A percentile compares a stretch with the other conserved stretches of the same genome.
Conservation (phyloP, 148 eudicot species). For the Persicaria tinctoria region DNA sequence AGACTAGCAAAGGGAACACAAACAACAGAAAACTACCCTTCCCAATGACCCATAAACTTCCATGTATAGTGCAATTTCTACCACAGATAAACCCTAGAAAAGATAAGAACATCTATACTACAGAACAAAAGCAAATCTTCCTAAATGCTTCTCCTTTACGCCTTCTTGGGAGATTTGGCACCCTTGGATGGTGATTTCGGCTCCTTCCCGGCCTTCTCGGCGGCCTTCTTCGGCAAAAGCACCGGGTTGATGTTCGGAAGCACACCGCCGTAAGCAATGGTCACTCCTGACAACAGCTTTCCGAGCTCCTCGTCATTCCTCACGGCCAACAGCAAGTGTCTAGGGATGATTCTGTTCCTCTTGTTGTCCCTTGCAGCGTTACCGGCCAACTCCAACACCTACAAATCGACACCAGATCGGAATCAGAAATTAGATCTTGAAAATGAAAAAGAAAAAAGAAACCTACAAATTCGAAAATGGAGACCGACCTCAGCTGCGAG, state of each 20-base stretch:
- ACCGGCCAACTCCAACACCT: slow-evolving; percentile 5
- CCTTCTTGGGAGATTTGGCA: slow-evolving; percentile 1
- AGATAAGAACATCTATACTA: neutral
- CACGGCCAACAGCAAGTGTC: neutral
- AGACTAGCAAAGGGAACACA: neutral
- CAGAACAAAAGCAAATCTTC: neutral
- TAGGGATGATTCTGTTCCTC: neutral
- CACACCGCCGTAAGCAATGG: slow-evolving; percentile 5
- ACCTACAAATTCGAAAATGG: neutral
- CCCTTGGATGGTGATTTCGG: neutral
- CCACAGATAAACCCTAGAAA: neutral
- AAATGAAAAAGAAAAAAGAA: neutral
- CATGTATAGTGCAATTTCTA: neutral
- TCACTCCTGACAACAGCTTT: neutral
- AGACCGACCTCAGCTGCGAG: neutral
- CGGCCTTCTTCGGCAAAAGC: neutral
- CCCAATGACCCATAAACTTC: neutral
- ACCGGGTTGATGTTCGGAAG: neutral
- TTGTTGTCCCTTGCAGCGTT: slow-evolving; percentile 3
- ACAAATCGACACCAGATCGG: neutral
- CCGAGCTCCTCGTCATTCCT: neutral
- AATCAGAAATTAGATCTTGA: neutral
- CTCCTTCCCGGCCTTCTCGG: neutral
- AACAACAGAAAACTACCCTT: neutral
- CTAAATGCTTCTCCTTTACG: neutral